Evolutionary conservation across 202 grass and related monocot species (phyloP), one percentile per base, ranked within the genome.

Genomic region (Setaria italica): DNA sequence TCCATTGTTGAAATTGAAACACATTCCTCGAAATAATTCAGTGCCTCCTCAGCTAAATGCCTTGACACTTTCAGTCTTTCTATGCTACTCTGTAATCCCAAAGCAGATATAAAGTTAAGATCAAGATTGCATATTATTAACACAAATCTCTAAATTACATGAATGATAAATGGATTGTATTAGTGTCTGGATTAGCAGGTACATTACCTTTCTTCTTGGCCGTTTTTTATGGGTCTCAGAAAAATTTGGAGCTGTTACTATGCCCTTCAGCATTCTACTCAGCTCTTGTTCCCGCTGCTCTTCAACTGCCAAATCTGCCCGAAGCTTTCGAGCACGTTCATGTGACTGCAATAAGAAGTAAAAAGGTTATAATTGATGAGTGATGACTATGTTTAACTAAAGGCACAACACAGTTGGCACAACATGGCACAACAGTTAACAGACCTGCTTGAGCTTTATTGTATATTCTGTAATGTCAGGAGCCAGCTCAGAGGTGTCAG

Each of bases 21-120:
- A 79, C 91, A 94, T 87, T 98, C 96, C 88, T 98, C 93, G 30
- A 95, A 98, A 89, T 94, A 98, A 90, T 83, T 94, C 84, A 95
- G 87, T 58, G 91, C 91, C 75, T 98, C 96, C 85, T 98, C 90
- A 85, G 90, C 93, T 80, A 98, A 92, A 88, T 88, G 78, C 79
- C 78, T 95, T 62, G 96, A 95, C 54, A 91, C 90, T 84, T 84
- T 95, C 81, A 81, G 17, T 59, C 91, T 86, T 66, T 95, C 96
- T 77, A 89, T 85, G 80, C 93, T 95, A 79, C 88, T 84, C 93
- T 99, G 86, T 67, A 84, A 88, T 45, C 67, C 81, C 67, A 77
- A 76, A 55, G 71, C 5, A 85, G 20, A 88, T 21, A 84, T 73
- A 86, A 86, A 76, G 12, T 20, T 42, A 50, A 80, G 70, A 57